These are phyloP conservation scores for Tylopilus sp. DNA, from an alignment of 768 basidiomycete species.

Conservation along the genomic window DNA sequence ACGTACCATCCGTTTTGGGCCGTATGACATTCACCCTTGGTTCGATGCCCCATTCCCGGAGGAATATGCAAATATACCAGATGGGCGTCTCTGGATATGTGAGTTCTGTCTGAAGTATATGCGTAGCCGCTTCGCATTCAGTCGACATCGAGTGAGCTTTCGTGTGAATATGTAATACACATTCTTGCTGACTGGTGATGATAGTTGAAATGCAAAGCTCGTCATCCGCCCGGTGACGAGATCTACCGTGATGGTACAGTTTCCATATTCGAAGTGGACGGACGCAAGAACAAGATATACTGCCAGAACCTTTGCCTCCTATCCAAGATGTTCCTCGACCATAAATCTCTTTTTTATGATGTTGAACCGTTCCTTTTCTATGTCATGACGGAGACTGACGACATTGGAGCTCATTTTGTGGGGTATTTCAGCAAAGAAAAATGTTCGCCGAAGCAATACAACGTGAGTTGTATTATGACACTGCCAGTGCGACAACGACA, in stretches of 20 bases:
- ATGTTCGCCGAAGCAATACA: conserved; percentile 91
- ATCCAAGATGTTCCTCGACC: conserved; percentile 98
- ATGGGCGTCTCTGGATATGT: conserved; percentile 93
- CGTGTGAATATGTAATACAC: neutral
- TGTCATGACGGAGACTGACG: conserved; percentile 91
- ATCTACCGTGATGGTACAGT: conserved; percentile 89
- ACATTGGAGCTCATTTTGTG: conserved; percentile 87
- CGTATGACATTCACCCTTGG: conserved; percentile 95
- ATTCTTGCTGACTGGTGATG: conserved; percentile 12
- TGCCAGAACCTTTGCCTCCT: conserved; percentile 97
- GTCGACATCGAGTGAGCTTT: conserved; percentile 74
- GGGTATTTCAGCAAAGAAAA: conserved; percentile 99
- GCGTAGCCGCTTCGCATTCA: conserved; percentile 86
- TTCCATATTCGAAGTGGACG: conserved; percentile 97
- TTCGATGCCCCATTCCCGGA: conserved; percentile 99
- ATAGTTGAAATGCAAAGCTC: conserved; percentile 90
- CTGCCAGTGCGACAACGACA: conserved; percentile 90
- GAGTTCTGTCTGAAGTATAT: conserved; percentile 98
- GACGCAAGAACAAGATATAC: conserved; percentile 99
- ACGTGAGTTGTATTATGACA: conserved; percentile 99
- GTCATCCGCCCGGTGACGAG: conserved; percentile 97
- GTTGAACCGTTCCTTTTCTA: conserved; percentile 99
- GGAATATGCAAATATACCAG: conserved; percentile 89
- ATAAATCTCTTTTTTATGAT: conserved; percentile 98
- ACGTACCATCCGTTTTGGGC: conserved; percentile 85